Conservation (phyloP, 352 stramenopile genomes). For the Albugo candida region DNA sequence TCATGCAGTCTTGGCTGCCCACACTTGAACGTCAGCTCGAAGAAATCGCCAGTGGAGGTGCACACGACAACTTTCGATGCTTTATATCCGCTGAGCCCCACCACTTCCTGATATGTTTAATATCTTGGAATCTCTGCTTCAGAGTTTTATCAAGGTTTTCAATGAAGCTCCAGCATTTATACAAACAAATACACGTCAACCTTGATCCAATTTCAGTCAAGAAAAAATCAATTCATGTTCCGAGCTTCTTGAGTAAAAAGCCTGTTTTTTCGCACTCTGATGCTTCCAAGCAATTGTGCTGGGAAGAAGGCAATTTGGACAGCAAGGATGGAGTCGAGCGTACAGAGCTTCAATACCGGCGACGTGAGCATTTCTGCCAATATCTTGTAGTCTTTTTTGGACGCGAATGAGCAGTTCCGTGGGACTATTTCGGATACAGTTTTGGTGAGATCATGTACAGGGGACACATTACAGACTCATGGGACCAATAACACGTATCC, state of each 20-base stretch:
- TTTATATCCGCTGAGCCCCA: constrained; percentile 91
- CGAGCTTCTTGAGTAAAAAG: constrained; percentile 83
- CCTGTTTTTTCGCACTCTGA: constrained; percentile 86
- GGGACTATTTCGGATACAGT: constrained; percentile 90
- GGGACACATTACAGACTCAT: constrained; percentile 90
- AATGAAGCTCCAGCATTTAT: constrained; percentile 93
- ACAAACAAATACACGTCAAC: constrained; percentile 86
- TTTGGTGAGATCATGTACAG: constrained; percentile 96
- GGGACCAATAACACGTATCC: constrained; percentile 94
- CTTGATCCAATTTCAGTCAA: constrained; percentile 89
- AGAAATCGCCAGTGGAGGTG: constrained; percentile 67
- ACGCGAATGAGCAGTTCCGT: constrained; percentile 84
- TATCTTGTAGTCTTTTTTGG: constrained; percentile 84
- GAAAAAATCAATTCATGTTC: constrained; percentile 74
- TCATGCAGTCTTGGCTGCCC: constrained; percentile 92
- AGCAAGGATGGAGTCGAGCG: constrained; percentile 86
- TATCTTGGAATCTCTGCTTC: constrained; percentile 91
- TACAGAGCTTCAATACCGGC: constrained; percentile 93
- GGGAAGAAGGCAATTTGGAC: constrained; percentile 80
- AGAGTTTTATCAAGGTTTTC: constrained; percentile 90
- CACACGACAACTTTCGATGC: constrained; percentile 88
- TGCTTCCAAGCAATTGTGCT: constrained; percentile 94
- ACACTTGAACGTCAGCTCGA: constrained; percentile 86
- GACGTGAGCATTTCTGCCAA: constrained; percentile 91
- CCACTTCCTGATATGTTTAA: constrained; percentile 88